Base-by-base conservation (phyloP, 129 eudicot species). In the Artemisia argyi region DNA sequence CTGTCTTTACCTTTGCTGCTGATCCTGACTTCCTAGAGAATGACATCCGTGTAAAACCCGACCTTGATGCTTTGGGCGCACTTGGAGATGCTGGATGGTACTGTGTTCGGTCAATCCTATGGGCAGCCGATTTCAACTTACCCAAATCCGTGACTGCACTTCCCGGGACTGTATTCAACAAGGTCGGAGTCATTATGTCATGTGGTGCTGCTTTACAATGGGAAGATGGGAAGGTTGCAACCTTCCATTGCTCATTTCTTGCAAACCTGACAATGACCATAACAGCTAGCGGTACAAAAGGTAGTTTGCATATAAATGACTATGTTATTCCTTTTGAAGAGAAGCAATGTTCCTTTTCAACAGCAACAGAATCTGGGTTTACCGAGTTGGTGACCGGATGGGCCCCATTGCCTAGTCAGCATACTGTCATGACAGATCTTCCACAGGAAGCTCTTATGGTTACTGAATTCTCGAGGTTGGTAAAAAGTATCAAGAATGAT, bases 31-130 rank as follows among this genome's bases (percentile, higher is more conserved):
- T 88, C 67, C 85, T 88, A 0, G 80, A 88, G 61, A 83, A 83
- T n/a, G 68, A 85, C 60, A 88, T 88, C 39, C 83, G 90, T 0
- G 86, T 80, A 19, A 85, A 85, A 26, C 90, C 95, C 7, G 90
- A 85, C 19, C 84, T 82, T 5, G 95, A 88, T 74, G 91, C 81
- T 19, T 86, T 88, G 0, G 95, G 95, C 7, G 91, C 88, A 24
- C 88, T 88, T 30, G 95, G 95, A 32, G 91, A 85, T 7, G 52
- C 73, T 0, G 95, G 95, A 22, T 91, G 97, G 97, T 91, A 91
- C 53, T 72, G 83, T 56, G 15, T 79, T 15, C 61, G 89, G 35
- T 71, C 82, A 17, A 85, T 82, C 67, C 69, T 91, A 35, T 91
- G 86, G 95, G 95, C 88, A 54, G 68, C 76, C 11, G 78, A 88